Base-by-base conservation (phyloP, 2,329 filamentous ascomycete genomes). In the Fragosphaeria purpurea region DNA sequence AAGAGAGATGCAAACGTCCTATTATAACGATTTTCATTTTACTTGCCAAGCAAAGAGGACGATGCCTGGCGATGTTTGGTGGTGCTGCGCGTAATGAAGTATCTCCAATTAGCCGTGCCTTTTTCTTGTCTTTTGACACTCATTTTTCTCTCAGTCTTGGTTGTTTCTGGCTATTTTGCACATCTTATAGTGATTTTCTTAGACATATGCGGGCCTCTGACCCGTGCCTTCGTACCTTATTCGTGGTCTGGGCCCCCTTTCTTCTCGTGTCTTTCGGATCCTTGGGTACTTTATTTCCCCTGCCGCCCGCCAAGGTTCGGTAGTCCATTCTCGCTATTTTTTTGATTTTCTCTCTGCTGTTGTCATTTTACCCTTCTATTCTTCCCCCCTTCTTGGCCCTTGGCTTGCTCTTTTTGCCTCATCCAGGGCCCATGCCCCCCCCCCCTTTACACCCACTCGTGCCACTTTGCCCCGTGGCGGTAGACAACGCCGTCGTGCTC, bases 401-500 rank as follows among this genome's bases (percentile, higher is more conserved):
- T 37, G 12, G 4, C 30, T 7, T 30, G 5, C 2, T 22, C 22
- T 22, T 22, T 22, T 22, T 22, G 22, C 22, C 22, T 22, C 22
- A 22, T 22, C 22, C 22, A 22, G 22, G 22, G 22, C 22, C 22
- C 22, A 2, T 22, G 22, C 2, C 22, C 22, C 22, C 22, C 22
- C 22, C 3, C 22, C 22, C 4, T 62, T 32, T 49, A 65, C 31
- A 58, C 58, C 63, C 62, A 63, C 48, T 63, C 56, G 35, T 60
- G 54, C 61, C 61, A 64, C 7, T 53, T 41, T 4, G 48, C 50
- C 2, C 61, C 59, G 34, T 61, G 50, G 1, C 61, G 56, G 44
- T 60, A 63, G 5, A 60, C 58, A 4, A 60, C 30, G 11, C 61
- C 62, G 30, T 62, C 59, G 47, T 41, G 58, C 52, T 63, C 60